Evolutionary conservation across 1,284 basidiomycete genomes (phyloP), one percentile per base, ranked within the genome.

Genomic region (Cryptococcus neoformans): DNA sequence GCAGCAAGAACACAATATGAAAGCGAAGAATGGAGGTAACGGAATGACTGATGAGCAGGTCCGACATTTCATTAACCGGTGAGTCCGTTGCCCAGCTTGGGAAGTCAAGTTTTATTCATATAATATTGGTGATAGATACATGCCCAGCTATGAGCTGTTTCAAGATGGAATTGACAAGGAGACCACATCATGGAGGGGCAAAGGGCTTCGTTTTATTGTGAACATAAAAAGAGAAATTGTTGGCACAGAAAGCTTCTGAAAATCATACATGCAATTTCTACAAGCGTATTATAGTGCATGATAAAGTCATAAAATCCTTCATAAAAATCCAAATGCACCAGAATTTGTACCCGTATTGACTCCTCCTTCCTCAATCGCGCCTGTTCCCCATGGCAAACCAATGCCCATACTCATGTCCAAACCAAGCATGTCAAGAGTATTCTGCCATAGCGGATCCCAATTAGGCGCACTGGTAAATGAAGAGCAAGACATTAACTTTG

Each of bases 1-100:
- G 4, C 81, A 95, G 72, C 91, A 94, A 74, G 92, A 95, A 67
- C 89, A 88, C 59, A 69, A 83, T 52, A 93, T 94, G 90, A 94
- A 91, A 72, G 79, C 82, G 0, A 71, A 70, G 42, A 93, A 92
- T 62, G 90, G 90, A 46, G 91, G 90, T 6, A 79, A 79, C 44
- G 92, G 92, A 3, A 94, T 95, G 92, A 81, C 85, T 0, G 90
- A 94, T 66, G 84, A 83, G 62, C 83, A 82, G 67, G 89, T 95
- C 37, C 85, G 84, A 70, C 74, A 73, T 83, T 93, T 76, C 63
- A 83, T 79, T 14, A 62, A 67, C 46, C 54, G 69, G 39, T 67
- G 45, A 21, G 45, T 35, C 35, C 45, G 4, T 28, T 28, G 28
- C 8, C 35, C 45, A 6, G 7, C 7, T 47, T 21, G 16, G 14